Evolutionary conservation across 2,329 filamentous ascomycete genomes (phyloP).

Genomic region (Aaosphaeria pasadenensis): DNA sequence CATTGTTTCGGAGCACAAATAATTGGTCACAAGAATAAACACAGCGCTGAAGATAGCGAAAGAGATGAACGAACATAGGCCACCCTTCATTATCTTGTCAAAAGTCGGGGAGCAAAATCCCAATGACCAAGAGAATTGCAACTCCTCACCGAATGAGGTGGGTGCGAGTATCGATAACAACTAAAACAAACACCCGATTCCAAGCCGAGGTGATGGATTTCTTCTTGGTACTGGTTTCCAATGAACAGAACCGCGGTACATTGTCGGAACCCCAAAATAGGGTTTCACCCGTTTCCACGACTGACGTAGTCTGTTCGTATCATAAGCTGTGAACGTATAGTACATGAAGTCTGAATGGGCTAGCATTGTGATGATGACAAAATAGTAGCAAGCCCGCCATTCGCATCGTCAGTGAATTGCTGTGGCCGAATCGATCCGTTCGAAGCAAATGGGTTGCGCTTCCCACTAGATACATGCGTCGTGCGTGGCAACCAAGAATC

Average conservation of each 20-base stretch:
- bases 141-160: too few relatives aligned
- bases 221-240: not conserved
- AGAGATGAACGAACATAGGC: not conserved
- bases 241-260: not conserved
- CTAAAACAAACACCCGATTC: not conserved
- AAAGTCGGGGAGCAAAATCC: not conserved
- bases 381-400: not conserved
- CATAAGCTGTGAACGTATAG: not conserved
- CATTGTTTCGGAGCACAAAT: not conserved
- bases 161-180: not conserved
- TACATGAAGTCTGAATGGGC: not conserved
- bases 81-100: not conserved
- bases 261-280: not conserved
- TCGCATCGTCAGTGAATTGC: not conserved
- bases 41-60: not conserved
- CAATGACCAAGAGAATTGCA: not conserved
- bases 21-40: not conserved
- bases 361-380: too few relatives aligned
- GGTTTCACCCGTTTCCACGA: not conserved
- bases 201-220: not conserved
- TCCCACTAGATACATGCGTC: not conserved
- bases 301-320: not conserved
- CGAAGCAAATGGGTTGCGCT: not conserved
- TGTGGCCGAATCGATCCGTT: not conserved
- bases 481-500: not conserved